Base-by-base conservation (phyloP, 495 filamentous ascomycete genomes). In the Tuber calosporum region DNA sequence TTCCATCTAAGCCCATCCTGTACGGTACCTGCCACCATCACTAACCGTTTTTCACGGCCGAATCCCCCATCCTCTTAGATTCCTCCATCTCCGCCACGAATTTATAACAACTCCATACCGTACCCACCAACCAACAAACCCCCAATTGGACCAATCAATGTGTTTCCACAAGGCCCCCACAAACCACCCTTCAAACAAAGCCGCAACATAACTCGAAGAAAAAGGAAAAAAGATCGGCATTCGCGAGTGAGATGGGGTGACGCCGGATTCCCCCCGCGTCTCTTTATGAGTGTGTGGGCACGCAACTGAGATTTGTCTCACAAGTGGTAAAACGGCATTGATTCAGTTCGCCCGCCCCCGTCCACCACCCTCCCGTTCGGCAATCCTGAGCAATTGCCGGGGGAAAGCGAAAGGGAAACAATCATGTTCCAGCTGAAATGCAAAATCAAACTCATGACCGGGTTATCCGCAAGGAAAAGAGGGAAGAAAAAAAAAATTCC, bases 371-470 rank as follows among this genome's bases (percentile, higher is more conserved):
- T 62, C 53, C 53, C 53, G 53, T 62, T 62, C 53, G 53, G 53
- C 53, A 62, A 62, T 62, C 53, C 53, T 13, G 13, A 62, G 53
- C 53, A 62, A 62, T 62, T 62, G 53, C 26, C 53, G 53, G 26
- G 53, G 11, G 22, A 26, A 62, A 34, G 53, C 30, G 53, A 62
- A 30, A 62, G 11, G 53, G 53, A 62, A 62, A 62, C n/a, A 30
- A 62, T 2, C 53, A 62, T 62, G 53, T 62, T 62, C 53, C 26
- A 62, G 53, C 53, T 62, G 53, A 62, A 62, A 62, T 62, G 26
- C 53, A 62, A 62, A 62, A 62, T 62, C 53, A 62, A 62, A 62
- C 26, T 62, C 53, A 62, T 62, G 53, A 62, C 53, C 53, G 53
- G 53, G 53, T 34, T 62, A 62, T 34, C 48, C n/a, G 6, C 48